Base-by-base conservation (phyloP, 2,329 filamentous ascomycete species). In the Fusarium poae region DNA sequence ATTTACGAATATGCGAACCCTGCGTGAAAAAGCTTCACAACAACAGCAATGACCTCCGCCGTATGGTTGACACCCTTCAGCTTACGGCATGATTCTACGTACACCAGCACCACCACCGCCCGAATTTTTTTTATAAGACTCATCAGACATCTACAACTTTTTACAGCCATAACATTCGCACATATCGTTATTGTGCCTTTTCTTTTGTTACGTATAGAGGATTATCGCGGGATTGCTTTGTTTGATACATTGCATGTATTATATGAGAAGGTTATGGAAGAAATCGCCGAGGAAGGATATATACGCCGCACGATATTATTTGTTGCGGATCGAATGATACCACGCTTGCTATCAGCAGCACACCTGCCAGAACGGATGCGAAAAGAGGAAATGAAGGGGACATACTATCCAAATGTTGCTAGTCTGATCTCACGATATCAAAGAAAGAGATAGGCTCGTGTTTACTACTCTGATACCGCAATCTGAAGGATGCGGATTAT, bases 1-100 rank as follows among this genome's bases (percentile, higher is more conserved):
- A 81, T 61, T 70, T 88, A 48, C 82, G 85, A 52, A 81, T 88
- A 59, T 89, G 86, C 75, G 78, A 80, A 32, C 66, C 77, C 3
- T 89, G 86, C 68, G 74, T 79, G 39, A 80, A 78, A 15, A 73
- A 77, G 23, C 74, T 88, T 56, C 77, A 79, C 27, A 73, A 72
- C 25, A 78, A 81, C 46, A 77, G 79, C 39, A 78, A 81, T 25
- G 81, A 87, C 62, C 75, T 88, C 30, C 66, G 70, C n/a, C 74
- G 69, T 37, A 74, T 86, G 11, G 68, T 86, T 60, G 75, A 77
- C n/a, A 73, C 78, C 11, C 42, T 74, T 40, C 44, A 45, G 34
- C 32, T 57, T 49, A 25, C 25, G 29, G 43, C 55, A 35, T 71
- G 39, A 58, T 34, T 23, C 21, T 37, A 35, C 18, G 11, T 25